A percentile compares a stretch with the other conserved stretches of the same genome.
Conservation (phyloP, 75 land plant species). For the Ceratopteris richardii region DNA sequence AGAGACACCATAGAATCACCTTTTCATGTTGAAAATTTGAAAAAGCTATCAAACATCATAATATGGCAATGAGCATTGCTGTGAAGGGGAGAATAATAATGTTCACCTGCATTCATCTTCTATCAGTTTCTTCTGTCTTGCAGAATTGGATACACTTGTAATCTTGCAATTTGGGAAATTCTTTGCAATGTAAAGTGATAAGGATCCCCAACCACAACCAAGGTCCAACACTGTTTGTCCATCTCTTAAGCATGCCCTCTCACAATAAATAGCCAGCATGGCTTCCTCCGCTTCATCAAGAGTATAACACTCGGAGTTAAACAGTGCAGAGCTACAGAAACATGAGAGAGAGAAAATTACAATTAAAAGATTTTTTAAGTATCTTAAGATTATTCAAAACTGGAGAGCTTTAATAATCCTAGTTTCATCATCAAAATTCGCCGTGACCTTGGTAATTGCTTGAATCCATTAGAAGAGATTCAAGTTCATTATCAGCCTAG, state of each 20-base stretch:
- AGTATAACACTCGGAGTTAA: conserved; percentile 35
- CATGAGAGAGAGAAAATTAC: background rate
- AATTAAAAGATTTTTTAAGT: background rate
- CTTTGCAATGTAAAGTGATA: conserved; percentile 64
- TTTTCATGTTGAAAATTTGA: too few relatives aligned
- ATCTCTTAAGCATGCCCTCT: conserved; percentile 72
- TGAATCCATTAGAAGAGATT: too few relatives aligned
- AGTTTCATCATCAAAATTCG: too few relatives aligned
- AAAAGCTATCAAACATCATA: too few relatives aligned
- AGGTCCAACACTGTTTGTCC: conserved; percentile 85
- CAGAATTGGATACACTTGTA: conserved; percentile 84
- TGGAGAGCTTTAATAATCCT: too few relatives aligned
- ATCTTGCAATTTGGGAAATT: conserved; percentile 64
- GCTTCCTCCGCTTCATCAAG: conserved; percentile 88
- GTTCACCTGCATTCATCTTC: conserved; percentile 70
- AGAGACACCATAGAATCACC: too few relatives aligned
- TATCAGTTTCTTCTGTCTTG: conserved; percentile 70
- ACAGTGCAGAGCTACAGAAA: conserved; percentile 62
- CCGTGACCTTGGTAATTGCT: too few relatives aligned
- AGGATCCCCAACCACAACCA: conserved; percentile 98
- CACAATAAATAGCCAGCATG: conserved; percentile 79
- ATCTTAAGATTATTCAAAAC: too few relatives aligned
- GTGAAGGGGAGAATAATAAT: too few relatives aligned
- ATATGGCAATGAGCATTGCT: too few relatives aligned
- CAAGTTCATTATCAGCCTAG: too few relatives aligned